Evolutionary conservation across 2,329 filamentous ascomycete genomes (phyloP).

Genomic region (Trichoderma afroharzianum): DNA sequence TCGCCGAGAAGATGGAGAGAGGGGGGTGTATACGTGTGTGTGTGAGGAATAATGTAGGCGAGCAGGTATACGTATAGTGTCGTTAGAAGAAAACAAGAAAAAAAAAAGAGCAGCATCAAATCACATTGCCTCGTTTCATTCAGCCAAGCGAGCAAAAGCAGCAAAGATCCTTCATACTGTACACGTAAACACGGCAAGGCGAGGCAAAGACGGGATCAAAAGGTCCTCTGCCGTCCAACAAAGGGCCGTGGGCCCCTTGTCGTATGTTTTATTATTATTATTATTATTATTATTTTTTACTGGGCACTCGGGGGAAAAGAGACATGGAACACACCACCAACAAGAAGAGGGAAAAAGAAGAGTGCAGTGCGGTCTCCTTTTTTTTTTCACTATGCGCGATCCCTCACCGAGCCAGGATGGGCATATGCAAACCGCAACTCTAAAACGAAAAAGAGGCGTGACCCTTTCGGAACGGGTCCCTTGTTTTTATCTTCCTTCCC

Average conservation of each 20-base stretch:
- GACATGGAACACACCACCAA: not conserved
- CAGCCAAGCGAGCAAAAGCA: not conserved
- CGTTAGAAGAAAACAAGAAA: not conserved
- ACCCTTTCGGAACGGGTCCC: conserved; percentile 7
- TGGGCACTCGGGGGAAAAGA: not conserved
- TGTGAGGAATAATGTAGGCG: not conserved
- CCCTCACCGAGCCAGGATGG: not conserved
- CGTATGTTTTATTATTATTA: not conserved
- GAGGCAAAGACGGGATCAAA: not conserved
- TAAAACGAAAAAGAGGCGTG: not conserved
- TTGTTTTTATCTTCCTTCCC: not conserved
- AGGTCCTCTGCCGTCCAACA: not conserved
- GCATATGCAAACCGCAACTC: conserved; percentile 2
- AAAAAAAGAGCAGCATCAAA: not conserved
- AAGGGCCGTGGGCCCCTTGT: not conserved
- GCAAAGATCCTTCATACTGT: not conserved
- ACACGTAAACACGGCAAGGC: not conserved
- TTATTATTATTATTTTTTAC: not conserved
- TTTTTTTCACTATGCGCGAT: not conserved
- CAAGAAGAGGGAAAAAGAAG: not conserved
- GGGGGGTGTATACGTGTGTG: not conserved
- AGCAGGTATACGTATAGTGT: too few relatives aligned
- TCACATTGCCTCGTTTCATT: not conserved
- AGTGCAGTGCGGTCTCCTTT: not conserved
- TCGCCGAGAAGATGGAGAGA: not conserved